Evolutionary conservation across 2,329 filamentous ascomycete species (phyloP), one percentile per base, ranked within the genome.

Genomic region (Domatiomyces catenatus): DNA sequence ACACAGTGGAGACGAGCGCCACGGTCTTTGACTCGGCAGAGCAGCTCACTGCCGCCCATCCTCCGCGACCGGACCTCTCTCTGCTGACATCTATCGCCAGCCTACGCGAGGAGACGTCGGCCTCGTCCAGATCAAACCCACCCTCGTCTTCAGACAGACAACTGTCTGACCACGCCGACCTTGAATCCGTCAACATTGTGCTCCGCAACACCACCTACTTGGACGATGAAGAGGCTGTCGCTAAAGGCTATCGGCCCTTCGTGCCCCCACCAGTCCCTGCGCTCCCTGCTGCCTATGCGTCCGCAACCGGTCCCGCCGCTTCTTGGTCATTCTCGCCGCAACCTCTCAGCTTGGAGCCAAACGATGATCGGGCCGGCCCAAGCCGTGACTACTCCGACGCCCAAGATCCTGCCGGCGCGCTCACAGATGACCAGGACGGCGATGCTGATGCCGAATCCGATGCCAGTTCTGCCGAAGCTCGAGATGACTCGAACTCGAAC

Each of bases 21-120:
- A 73, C 70, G 4, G 63, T 65, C 26, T 84, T 87, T 57, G 84
- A 88, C 57, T 74, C 72, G n/a, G 83, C 87, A 58, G 74, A 80
- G 19, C 83, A 87, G 61, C 77, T 74, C 1, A 76, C 80, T n/a
- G 56, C 66, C 67, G 74, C 58, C 50, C 62, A 58, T 50, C 54
- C 56, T 39, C 49, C 55, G 18, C 59, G 62, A 24, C 61, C 63
- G 15, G 65, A 70, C 48, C 63, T 66, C 39, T 69, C 69, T n/a
- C 59, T 75, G 5, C 59, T 74, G 18, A 69, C 62, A 48, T 71
- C 74, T 43, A 72, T 75, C 24, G 71, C 71, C 67, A 65, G 67
- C 45, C 68, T 74, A 56, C 69, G 72, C 18, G 67, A 70, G 50
- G 67, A 66, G 4, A 72, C 68, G 47, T 66, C 71, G 8, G 65